A percentile compares a stretch with the other conserved stretches of the same genome.
Conservation (phyloP, 768 basidiomycete species). For the Lentinula guzmanii region DNA sequence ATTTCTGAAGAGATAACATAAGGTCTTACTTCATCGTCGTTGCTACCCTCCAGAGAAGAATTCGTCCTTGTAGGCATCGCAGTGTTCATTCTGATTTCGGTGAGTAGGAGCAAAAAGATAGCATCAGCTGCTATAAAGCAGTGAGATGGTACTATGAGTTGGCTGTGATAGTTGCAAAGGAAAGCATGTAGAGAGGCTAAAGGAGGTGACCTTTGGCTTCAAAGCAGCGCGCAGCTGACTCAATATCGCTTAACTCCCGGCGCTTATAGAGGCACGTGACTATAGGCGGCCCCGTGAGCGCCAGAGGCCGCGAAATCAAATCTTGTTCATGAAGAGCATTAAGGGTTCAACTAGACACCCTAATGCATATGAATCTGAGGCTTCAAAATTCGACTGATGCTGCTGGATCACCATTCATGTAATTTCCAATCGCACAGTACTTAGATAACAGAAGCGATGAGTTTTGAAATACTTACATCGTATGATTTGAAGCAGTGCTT, state of each 20-base stretch:
- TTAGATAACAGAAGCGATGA: no score
- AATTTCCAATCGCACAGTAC: no score
- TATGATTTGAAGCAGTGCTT: no score
- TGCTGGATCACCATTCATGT: no score
- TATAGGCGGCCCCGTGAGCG: background rate
- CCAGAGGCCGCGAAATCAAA: background rate
- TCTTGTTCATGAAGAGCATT: background rate
- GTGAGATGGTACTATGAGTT: background rate
- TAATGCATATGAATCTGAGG: no score
- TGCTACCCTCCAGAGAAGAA: constrained; percentile 16
- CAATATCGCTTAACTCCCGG: background rate
- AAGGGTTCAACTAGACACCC: no score
- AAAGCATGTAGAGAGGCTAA: background rate
- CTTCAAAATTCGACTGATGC: no score
- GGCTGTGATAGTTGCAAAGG: background rate
- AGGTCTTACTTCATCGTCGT: constrained; percentile 70
- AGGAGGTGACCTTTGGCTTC: background rate
- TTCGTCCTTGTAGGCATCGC: constrained; percentile 7
- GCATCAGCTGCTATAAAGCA: background rate
- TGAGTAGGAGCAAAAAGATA: background rate
- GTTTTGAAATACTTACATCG: no score
- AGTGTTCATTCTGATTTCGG: background rate
- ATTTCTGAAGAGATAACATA: constrained; percentile 74
- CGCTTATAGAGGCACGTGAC: no score
- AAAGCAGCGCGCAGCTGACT: background rate